A percentile compares a stretch with the other conserved stretches of the same genome.
phyloP scores from a whole-genome alignment of 2,329 filamentous ascomycete genomes.

The Diplocarpon mali region DNA sequence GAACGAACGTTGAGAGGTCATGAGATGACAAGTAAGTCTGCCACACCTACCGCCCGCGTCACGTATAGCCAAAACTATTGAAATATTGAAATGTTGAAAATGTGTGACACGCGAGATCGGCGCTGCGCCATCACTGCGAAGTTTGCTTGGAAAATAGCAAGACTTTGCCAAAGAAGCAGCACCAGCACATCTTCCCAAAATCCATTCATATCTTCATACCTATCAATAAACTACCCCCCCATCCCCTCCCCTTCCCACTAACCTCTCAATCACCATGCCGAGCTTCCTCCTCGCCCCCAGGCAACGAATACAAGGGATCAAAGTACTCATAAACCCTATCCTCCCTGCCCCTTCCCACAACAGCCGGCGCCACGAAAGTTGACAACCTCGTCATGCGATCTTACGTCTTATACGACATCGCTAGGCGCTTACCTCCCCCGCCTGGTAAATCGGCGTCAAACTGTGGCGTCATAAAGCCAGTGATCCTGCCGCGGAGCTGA shows the following conservation, averaged over 20 bases:
- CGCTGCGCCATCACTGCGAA: too few relatives aligned
- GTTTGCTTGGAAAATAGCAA: too few relatives aligned
- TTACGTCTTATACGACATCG: constrained; percentile 41
- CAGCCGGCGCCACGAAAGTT: constrained; percentile 43
- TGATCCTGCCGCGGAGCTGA: constrained; percentile 46
- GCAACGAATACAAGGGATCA: constrained; percentile 33
- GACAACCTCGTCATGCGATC: constrained; percentile 42
- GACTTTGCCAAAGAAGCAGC: too few relatives aligned
- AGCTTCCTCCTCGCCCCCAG: not conserved
- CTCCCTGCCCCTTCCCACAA: constrained; percentile 35
- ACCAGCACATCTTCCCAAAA: too few relatives aligned
- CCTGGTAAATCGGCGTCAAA: constrained; percentile 54
- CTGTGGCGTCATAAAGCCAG: constrained; percentile 50
- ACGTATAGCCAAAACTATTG: too few relatives aligned
- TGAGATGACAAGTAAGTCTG: too few relatives aligned
- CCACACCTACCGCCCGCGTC: too few relatives aligned
- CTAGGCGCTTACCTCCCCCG: constrained; percentile 51
- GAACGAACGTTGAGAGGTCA: too few relatives aligned
- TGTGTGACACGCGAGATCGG: too few relatives aligned
- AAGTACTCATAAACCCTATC: constrained; percentile 44
- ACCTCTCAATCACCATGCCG: not conserved
- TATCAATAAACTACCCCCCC: too few relatives aligned
- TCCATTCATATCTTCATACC: too few relatives aligned
- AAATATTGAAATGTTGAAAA: too few relatives aligned
- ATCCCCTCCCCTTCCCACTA: not conserved